Evolutionary conservation across 2,329 filamentous ascomycete species (phyloP), one percentile per base, ranked within the genome.

Genomic region (Aureobasidium namibiae): DNA sequence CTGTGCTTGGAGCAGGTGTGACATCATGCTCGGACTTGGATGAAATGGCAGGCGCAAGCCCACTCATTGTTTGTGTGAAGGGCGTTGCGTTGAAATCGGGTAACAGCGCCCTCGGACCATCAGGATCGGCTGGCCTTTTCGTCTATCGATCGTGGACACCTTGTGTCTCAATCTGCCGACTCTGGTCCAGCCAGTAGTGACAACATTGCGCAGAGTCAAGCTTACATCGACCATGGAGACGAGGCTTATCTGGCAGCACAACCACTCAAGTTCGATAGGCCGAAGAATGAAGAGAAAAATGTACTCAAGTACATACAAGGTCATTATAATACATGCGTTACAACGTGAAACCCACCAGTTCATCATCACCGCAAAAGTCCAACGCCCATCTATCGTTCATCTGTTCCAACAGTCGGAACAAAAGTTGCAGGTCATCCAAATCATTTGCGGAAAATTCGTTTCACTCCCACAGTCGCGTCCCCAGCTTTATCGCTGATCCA

Each of bases 401-500:
- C 39, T 45, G 36, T 46, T 23, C 34, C 42, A 26, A 13, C 10
- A 18, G 4, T 23, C 31, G 54, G n/a, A 29, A 39, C 23, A 46
- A 38, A 18, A 39, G 23, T 4, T 26, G 23, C 42, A 39, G n/a
- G 42, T 39, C 54, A 14, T 48, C 31, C 24, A 48, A n/a, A 48
- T 53, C 39, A 59, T 38, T 46, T 61, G 39, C 31, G 42, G 44
- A 62, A 54, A 9, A 54, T 11, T 54, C 67, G 70, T 31, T 68
- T 67, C 50, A 70, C 66, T 44, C 67, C 68, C 52, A 67, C 67
- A 60, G 68, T 67, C 60, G 65, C 66, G 60, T 61, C 65, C 56
- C 68, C 69, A 33, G 65, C 67, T 62, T 70, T 59, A 7, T 50
- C 45, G 16, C 57, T 31, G 16, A 59, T 50, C 57, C 57, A 59